Evolutionary conservation across 805 yeast species (phyloP).

Genomic region (Wickerhamomyces pijperi): DNA sequence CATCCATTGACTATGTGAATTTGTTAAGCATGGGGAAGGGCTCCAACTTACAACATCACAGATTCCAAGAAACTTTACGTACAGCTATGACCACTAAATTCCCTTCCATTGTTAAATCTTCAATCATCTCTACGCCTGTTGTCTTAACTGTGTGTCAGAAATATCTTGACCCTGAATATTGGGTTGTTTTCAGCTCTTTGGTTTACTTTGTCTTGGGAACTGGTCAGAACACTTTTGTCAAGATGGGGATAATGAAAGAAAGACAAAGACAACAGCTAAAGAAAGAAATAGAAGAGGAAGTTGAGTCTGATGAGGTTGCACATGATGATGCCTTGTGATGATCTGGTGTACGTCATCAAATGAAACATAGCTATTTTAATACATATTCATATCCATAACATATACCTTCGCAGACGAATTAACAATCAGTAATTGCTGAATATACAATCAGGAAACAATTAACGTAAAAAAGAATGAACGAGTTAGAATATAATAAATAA

Average conservation of each 20-base stretch:
- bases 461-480: too few species aligned
- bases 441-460: too few species aligned
- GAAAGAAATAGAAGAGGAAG: constrained; percentile 5
- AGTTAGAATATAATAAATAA: too few species aligned
- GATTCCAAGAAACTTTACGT: background rate
- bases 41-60: background rate
- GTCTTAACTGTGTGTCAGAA: constrained; percentile 46
- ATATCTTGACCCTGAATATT: constrained; percentile 42
- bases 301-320: constrained; percentile 2
- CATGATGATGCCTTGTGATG: background rate
- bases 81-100: constrained; percentile 12
- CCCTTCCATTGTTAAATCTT: constrained; percentile 34
- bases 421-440: too few species aligned
- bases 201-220: constrained; percentile 54
- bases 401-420: too few species aligned
- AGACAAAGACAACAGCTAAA: constrained; percentile 7
- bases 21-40: background rate
- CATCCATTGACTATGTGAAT: background rate
- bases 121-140: constrained; percentile 42
- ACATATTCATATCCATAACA: too few species aligned
- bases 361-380: too few species aligned
- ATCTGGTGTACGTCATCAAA: too few species aligned
- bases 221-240: constrained; percentile 45
- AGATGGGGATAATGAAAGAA: constrained; percentile 22
- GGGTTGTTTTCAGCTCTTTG: constrained; percentile 54